Evolutionary conservation across 768 basidiomycete genomes (phyloP), one percentile per base, ranked within the genome.

Genomic region (Pleurotus djamor): DNA sequence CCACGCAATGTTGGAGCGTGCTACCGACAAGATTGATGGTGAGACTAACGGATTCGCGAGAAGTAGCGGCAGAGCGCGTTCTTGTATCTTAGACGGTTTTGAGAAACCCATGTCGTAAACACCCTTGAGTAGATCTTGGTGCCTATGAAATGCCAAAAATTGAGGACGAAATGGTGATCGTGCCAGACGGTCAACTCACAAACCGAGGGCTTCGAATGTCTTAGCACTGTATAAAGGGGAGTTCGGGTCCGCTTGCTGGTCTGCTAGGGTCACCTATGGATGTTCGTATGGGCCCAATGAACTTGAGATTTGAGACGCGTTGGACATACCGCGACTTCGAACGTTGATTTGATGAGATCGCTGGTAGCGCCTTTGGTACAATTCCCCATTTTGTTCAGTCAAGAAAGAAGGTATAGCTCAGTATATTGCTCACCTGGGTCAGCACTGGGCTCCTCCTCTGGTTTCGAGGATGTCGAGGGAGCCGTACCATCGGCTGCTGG

Each of bases 51-150:
- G 97, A 67, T 96, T 89, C 54, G 85, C 70, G 7, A 99, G 85
- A 35, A 98, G 82, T 28, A 99, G 80, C 1, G 97, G 97, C 5
- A 98, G 78, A 16, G 97, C 97, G 63, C 91, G 88, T 78, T 98
- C 96, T 76, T 99, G 97, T 64, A 99, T 98, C 76, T 98, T 98
- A 35, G 96, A 98, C 6, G 97, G 97, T 72, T 96, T 97, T 55
- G 92, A 91, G 74, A 98, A 99, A 17, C 93, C 93, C 85, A 97
- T 91, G 48, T 90, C 89, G 69, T 94, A 97, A 35, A 98, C 82
- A 17, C 96, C 97, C 73, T 96, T 96, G 60, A 98, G 83, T 38
- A 98, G 81, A 71, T 97, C 92, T 48, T 85, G 79, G 68, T 92
- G 86, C 49, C 94, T 96, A 62, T 33, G 38, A 32, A 16, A 33